Evolutionary conservation across 345 rosid species (phyloP).

Genomic region (Hevea brasiliensis): DNA sequence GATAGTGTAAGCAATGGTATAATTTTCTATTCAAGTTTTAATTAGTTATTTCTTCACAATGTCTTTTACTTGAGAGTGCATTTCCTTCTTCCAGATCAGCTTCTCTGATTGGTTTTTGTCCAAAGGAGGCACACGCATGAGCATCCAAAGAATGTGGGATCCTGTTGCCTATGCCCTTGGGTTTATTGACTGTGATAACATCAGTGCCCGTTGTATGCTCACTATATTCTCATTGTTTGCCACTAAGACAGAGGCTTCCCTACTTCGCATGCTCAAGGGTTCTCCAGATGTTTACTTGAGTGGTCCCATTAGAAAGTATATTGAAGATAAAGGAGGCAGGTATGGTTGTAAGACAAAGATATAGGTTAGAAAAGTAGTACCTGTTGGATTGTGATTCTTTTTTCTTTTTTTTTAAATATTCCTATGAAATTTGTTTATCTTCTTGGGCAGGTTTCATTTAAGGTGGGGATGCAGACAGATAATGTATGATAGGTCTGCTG

Average conservation of each 20-base stretch:
- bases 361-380: not conserved
- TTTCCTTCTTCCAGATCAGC: constrained; percentile 64
- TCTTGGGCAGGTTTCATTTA: constrained; percentile 79
- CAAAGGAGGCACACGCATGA: constrained; percentile 85
- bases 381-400: not conserved
- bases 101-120: constrained; percentile 98
- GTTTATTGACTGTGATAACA: constrained; percentile 96
- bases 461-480: constrained; percentile 99
- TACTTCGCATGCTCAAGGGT: constrained; percentile 98
- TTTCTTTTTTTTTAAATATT: not conserved
- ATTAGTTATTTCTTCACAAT: not conserved
- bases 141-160: constrained; percentile 99
- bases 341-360: constrained; percentile 19
- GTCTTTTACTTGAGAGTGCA: constrained; percentile 4
- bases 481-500: constrained; percentile 58
- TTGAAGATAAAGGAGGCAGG: constrained; percentile 90
- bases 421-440: constrained; percentile 16
- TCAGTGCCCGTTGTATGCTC: constrained; percentile 99
- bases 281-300: constrained; percentile 93
- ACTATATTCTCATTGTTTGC: constrained; percentile 98
- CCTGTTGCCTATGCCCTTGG: constrained; percentile 99
- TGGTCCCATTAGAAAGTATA: constrained; percentile 88
- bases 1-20: constrained; percentile 59
- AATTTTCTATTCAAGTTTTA: constrained; percentile 7
- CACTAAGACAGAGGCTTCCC: constrained; percentile 97